Percentiles rank a stretch among this genome's conserved stretches.
These are phyloP conservation scores for Skeletonema costatum DNA, from an alignment of 108 stramenopile species.

Conservation along the genomic window DNA sequence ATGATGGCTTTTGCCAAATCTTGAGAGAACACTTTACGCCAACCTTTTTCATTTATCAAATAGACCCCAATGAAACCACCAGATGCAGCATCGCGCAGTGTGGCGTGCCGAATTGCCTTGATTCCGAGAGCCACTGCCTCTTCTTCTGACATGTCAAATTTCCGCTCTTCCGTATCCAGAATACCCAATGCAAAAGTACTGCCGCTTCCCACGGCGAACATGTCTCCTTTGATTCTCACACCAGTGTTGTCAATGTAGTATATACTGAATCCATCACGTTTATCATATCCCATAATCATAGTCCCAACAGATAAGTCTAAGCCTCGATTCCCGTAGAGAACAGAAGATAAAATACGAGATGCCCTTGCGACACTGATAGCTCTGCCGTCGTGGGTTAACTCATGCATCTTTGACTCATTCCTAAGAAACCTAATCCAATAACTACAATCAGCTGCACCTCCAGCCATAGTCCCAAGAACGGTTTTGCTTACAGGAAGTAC, in stretches of 20 bases:
- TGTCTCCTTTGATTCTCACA: conserved; percentile 75
- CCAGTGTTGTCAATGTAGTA: conserved; percentile 88
- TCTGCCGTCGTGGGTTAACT: conserved; percentile 54
- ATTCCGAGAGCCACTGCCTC: conserved; percentile 86
- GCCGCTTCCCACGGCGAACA: conserved; percentile 87
- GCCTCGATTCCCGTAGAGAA: conserved; percentile 62
- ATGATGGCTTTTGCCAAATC: conserved; percentile 58
- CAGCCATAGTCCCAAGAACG: conserved; percentile 90
- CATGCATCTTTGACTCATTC: conserved; percentile 68
- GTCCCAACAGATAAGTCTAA: conserved; percentile 79
- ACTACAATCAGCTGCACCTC: conserved; percentile 88
- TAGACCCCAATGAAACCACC: conserved; percentile 90
- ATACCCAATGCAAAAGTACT: conserved; percentile 89
- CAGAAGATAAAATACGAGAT: conserved; percentile 67
- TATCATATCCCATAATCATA: conserved; percentile 85
- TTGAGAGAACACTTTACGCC: conserved; percentile 80
- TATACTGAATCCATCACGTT: conserved; percentile 65
- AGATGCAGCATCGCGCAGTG: conserved; percentile 83
- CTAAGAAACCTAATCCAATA: conserved; percentile 81
- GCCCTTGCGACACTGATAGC: conserved; percentile 80
- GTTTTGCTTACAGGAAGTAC: conserved; percentile 81
- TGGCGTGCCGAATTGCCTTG: conserved; percentile 89
- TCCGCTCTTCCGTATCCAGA: conserved; percentile 67
- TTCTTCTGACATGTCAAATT: conserved; percentile 67
- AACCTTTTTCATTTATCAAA: conserved; percentile 74